Evolutionary conservation across 108 stramenopile genomes (phyloP), one percentile per base, ranked within the genome.

Genomic region (Skeletonema marinoi): DNA sequence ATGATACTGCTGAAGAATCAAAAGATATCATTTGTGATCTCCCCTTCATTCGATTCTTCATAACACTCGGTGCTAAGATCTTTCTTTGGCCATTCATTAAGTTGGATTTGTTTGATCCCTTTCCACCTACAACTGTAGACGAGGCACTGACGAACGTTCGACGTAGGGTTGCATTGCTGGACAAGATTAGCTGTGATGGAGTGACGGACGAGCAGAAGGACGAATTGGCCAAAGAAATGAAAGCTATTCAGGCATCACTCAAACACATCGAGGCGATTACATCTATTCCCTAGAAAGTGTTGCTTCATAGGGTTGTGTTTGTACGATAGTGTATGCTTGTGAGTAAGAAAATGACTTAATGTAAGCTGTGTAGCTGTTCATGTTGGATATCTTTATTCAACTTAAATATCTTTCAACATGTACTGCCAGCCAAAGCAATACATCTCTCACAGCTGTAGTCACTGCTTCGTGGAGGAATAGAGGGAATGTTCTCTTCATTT

Each of bases 41-140:
- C 17, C 50, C 50, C 6, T 19, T 44, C 0, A 32, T 78, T 25
- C 70, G 58, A 33, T 62, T 65, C n/a, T 19, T 78, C 64, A 19
- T 71, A 11, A 65, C 44, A 14, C 9, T 65, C 16, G 19, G 71
- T 46, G 54, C 64, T 12, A 38, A 70, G 13, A 17, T 71, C 10
- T 78, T 78, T 13, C 70, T 78, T 17, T 33, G 50, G 44, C 78
- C 70, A 7, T 78, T 71, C 51, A 71, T 71, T 25, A 56, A 51
- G 6, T 41, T 63, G n/a, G 62, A 68, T 4, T 32, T 64, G 29
- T 66, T 67, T 44, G 50, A 71, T 54, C 41, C 70, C 0, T 61
- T 66, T 32, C 62, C 69, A 59, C 70, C 70, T 7, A 36, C 65
- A 12, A 71, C 65, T 8, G 56, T 78, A 39, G 41, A 71, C 19